These are phyloP conservation scores for Fusarium multiceps DNA, from an alignment of 2,329 filamentous ascomycete species.

Conservation along the genomic window DNA sequence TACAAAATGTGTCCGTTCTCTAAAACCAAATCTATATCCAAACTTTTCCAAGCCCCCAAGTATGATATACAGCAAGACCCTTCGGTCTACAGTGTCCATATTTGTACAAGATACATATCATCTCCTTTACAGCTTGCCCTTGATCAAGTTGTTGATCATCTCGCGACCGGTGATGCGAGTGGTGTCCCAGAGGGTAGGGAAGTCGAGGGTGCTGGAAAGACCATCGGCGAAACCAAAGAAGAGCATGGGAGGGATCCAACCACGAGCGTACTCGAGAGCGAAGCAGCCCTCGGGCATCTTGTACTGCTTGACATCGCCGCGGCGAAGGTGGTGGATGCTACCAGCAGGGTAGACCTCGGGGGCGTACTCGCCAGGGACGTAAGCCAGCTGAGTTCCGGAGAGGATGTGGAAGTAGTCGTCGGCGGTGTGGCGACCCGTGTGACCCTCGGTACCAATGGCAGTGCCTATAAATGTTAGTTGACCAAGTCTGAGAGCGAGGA, in stretches of 20 bases:
- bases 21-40: background rate
- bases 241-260: conserved; percentile 94
- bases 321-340: conserved; percentile 75
- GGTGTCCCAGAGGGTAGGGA: conserved; percentile 87
- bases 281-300: conserved; percentile 81
- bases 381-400: conserved; percentile 79
- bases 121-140: conserved; percentile 72
- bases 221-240: conserved; percentile 89
- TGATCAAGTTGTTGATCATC: conserved; percentile 79
- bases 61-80: background rate
- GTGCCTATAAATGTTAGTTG: conserved; percentile 60
- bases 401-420: conserved; percentile 97
- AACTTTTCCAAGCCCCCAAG: background rate
- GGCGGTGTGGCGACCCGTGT: conserved; percentile 87
- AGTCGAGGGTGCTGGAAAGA: conserved; percentile 82
- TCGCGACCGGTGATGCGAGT: conserved; percentile 76
- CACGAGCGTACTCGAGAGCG: conserved; percentile 84
- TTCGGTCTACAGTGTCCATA: background rate
- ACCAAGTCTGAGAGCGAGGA: background rate
- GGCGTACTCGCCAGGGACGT: conserved; percentile 74
- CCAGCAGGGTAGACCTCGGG: conserved; percentile 77
- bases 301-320: conserved; percentile 84
- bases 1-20: background rate
- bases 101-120: background rate
- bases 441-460: conserved; percentile 85